Percentiles rank a stretch among this genome's conserved stretches.
Conservation (phyloP, 2,329 filamentous ascomycete species). For the Verticillium isaacii region DNA sequence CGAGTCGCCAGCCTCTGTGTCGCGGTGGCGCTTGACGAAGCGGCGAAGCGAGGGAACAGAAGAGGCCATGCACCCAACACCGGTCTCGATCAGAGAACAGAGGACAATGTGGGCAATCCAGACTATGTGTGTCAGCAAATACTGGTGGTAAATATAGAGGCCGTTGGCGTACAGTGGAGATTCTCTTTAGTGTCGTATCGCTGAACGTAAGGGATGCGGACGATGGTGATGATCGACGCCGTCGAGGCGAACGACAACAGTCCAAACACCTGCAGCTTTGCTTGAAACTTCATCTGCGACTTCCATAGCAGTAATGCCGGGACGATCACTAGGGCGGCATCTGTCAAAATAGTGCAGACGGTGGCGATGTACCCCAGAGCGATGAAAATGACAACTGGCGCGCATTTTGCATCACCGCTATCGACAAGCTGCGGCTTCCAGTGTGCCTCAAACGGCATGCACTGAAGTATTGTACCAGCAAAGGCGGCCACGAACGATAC, state of each 20-base stretch:
- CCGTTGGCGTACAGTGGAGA: no score
- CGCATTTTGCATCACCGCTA: slow-evolving; percentile 14
- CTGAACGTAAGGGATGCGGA: slow-evolving; percentile 15
- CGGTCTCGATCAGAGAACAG: slow-evolving; percentile 15
- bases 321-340: slow-evolving; percentile 22
- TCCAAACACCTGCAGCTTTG: slow-evolving; percentile 12
- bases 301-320: slow-evolving; percentile 24
- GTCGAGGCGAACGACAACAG: slow-evolving; percentile 15
- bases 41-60: slow-evolving; percentile 13
- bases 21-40: slow-evolving; percentile 2
- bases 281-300: slow-evolving; percentile 22
- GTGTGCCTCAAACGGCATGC: slow-evolving; percentile 15
- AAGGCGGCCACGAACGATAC: slow-evolving; percentile 23
- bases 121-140: slow-evolving; percentile 9
- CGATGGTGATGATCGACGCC: slow-evolving; percentile 15
- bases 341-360: slow-evolving; percentile 24
- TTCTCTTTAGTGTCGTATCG: slow-evolving; percentile 10
- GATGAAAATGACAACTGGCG: slow-evolving; percentile 14
- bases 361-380: slow-evolving; percentile 21
- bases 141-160: no score
- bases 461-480: slow-evolving; percentile 19
- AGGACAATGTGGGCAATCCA: slow-evolving; percentile 13
- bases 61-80: slow-evolving; percentile 13
- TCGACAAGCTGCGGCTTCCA: slow-evolving; percentile 22
- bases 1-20: background rate